A percentile compares a stretch with the other conserved stretches of the same genome.
These are phyloP conservation scores for Rutstroemia sydowiana DNA, from an alignment of 2,329 filamentous ascomycete species.

Conservation along the genomic window DNA sequence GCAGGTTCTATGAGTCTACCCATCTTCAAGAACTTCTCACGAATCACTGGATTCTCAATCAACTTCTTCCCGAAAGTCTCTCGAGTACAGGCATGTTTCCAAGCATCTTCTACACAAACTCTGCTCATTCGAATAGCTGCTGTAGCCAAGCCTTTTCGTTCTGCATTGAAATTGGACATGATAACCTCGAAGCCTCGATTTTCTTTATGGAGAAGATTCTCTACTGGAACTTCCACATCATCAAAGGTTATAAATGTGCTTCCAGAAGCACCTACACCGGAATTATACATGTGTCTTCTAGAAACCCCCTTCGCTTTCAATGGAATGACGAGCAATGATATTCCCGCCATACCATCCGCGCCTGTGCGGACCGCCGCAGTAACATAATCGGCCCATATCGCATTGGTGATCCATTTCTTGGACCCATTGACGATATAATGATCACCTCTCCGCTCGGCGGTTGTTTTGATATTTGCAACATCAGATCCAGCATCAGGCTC, in stretches of 20 bases:
- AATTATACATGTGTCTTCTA: slow-evolving; percentile 51
- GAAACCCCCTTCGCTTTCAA: slow-evolving; percentile 42
- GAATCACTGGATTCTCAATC: slow-evolving; percentile 51
- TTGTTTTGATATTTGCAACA: slow-evolving; percentile 56
- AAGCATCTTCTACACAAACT: slow-evolving; percentile 46
- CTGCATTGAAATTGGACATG: slow-evolving; percentile 54
- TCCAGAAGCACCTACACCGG: slow-evolving; percentile 56
- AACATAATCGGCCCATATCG: slow-evolving; percentile 52
- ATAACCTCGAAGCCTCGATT: slow-evolving; percentile 50
- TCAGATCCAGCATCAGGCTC: slow-evolving; percentile 58
- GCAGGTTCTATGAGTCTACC: slow-evolving; percentile 53
- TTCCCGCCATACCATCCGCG: slow-evolving; percentile 42
- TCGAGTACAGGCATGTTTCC: slow-evolving; percentile 42
- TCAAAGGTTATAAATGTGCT: slow-evolving; percentile 50
- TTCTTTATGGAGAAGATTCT: slow-evolving; percentile 46
- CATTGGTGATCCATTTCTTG: slow-evolving; percentile 64
- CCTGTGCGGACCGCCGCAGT: slow-evolving; percentile 56
- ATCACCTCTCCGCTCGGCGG: slow-evolving; percentile 43
- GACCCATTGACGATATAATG: slow-evolving; percentile 57
- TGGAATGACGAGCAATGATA: slow-evolving; percentile 52
- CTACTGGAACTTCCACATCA: slow-evolving; percentile 45
- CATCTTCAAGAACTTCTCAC: slow-evolving; percentile 51
- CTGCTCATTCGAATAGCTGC: slow-evolving; percentile 50
- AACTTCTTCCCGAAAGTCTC: slow-evolving; percentile 53
- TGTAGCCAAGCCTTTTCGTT: slow-evolving; percentile 51